Percentiles rank a stretch among this genome's conserved stretches.
Evolutionary conservation across 495 filamentous ascomycete species (phyloP).

Genomic region (Penicillium canariense): DNA sequence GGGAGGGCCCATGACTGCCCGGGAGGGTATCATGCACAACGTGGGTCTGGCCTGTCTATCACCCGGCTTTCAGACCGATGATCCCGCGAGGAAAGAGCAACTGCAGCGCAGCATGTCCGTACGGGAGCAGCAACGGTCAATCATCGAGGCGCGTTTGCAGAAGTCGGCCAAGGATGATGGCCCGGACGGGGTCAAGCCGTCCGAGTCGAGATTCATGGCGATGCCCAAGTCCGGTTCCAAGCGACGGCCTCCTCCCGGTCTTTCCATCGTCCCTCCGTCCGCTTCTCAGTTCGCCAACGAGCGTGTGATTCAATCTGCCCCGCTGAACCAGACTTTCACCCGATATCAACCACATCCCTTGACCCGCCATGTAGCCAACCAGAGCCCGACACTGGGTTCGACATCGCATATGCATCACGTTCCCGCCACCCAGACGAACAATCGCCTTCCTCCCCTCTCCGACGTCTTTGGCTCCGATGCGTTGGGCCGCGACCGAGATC

Average conservation of each 20-base stretch:
- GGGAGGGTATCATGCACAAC: slow-evolving; percentile 83
- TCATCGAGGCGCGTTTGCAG: slow-evolving; percentile 90
- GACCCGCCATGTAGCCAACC: slow-evolving; percentile 79
- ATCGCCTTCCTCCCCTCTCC: slow-evolving; percentile 88
- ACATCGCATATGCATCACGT: slow-evolving; percentile 92
- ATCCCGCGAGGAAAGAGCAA: slow-evolving; percentile 95
- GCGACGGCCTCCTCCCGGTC: slow-evolving; percentile 79
- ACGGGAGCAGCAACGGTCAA: slow-evolving; percentile 87
- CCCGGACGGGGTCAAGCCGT: slow-evolving; percentile 57
- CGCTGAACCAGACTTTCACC: slow-evolving; percentile 93
- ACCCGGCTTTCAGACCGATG: slow-evolving; percentile 91
- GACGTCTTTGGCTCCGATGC: slow-evolving; percentile 88
- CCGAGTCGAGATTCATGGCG: slow-evolving; percentile 50
- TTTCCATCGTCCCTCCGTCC: slow-evolving; percentile 96
- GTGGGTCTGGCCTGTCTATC: slow-evolving; percentile 93
- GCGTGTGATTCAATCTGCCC: slow-evolving; percentile 94
- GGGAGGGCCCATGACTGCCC: slow-evolving; percentile 74
- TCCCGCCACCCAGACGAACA: slow-evolving; percentile 83
- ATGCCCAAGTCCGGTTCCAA: slow-evolving; percentile 66
- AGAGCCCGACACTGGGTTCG: slow-evolving; percentile 79
- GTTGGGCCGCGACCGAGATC: slow-evolving; percentile 52
- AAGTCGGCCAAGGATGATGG: slow-evolving; percentile 76
- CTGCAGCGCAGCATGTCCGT: slow-evolving; percentile 91
- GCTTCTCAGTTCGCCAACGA: slow-evolving; percentile 94
- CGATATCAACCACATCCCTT: slow-evolving; percentile 77